phyloP scores from a whole-genome alignment of 495 filamentous ascomycete species.

The Penicillium ochrochloron region DNA sequence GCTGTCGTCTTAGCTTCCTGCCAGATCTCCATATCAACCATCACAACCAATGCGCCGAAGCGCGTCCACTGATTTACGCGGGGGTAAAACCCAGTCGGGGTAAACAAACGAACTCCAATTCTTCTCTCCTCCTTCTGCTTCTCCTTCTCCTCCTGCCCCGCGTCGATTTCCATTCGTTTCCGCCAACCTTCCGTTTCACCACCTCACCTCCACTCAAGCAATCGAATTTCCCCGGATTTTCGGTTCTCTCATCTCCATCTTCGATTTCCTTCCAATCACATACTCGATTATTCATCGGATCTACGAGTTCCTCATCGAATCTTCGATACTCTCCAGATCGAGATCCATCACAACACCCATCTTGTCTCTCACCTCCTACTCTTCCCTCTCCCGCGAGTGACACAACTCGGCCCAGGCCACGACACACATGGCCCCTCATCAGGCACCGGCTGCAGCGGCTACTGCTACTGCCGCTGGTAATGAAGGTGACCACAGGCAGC shows the following conservation, averaged over 20 bases:
- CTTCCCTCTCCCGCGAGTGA: not conserved
- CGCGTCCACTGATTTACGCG: not conserved
- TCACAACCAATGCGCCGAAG: not conserved
- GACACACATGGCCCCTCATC: not conserved
- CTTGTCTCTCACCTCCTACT: not conserved
- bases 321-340: not conserved
- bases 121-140: not conserved
- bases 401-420: not conserved
- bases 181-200: not conserved
- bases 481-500: not conserved
- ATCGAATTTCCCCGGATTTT: not conserved
- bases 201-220: not conserved
- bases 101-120: not conserved
- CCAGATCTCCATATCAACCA: constrained; percentile 21
- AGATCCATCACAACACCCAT: not conserved
- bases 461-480: not conserved
- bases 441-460: not conserved
- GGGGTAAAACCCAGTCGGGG: no score
- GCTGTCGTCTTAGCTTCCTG: constrained; percentile 19
- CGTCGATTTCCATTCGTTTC: not conserved
- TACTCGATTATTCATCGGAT: no score
- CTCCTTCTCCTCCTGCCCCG: no score
- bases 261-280: no score
- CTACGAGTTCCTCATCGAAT: no score
- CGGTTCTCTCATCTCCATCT: no score